Evolutionary conservation across 108 stramenopile species (phyloP).

Genomic region (Nitzschia palea): DNA sequence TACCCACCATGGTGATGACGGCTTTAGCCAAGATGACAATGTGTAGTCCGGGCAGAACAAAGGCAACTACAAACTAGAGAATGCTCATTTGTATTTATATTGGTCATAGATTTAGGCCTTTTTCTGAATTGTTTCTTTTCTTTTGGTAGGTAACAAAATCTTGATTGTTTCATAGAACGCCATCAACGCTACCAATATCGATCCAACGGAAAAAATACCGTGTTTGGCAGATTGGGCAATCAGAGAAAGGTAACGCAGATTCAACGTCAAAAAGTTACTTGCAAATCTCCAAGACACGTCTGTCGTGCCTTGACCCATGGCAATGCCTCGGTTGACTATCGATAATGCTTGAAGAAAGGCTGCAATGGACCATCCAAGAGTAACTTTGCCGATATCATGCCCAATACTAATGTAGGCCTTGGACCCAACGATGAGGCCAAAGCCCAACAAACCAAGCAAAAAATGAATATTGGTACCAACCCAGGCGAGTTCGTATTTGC

Average conservation of each 20-base stretch:
- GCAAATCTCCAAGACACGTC: constrained; percentile 5
- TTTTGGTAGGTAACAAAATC: background rate
- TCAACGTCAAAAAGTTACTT: constrained; percentile 16
- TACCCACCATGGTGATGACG: constrained; percentile 9
- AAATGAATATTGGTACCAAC: constrained; percentile 34
- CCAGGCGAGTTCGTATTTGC: constrained; percentile 19
- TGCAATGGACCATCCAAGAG: constrained; percentile 10
- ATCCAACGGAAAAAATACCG: background rate
- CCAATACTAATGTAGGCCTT: constrained; percentile 16
- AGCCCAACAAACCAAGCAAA: constrained; percentile 20
- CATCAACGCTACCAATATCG: background rate
- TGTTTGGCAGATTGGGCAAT: background rate
- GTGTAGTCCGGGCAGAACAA: too few relatives aligned
- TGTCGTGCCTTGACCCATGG: background rate
- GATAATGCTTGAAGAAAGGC: constrained; percentile 13
- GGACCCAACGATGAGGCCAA: constrained; percentile 9
- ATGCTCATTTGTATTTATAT: background rate
- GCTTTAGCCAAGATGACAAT: too few relatives aligned
- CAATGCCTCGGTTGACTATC: constrained; percentile 20
- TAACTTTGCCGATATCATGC: background rate
- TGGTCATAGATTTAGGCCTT: background rate
- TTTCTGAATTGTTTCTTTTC: background rate
- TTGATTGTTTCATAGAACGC: constrained; percentile 3
- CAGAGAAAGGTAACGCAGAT: constrained; percentile 1
- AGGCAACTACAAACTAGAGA: too few relatives aligned